A percentile compares a stretch with the other conserved stretches of the same genome.
These are phyloP conservation scores for Brassica rapa DNA, from an alignment of 345 rosid genomes.

Conservation along the genomic window DNA sequence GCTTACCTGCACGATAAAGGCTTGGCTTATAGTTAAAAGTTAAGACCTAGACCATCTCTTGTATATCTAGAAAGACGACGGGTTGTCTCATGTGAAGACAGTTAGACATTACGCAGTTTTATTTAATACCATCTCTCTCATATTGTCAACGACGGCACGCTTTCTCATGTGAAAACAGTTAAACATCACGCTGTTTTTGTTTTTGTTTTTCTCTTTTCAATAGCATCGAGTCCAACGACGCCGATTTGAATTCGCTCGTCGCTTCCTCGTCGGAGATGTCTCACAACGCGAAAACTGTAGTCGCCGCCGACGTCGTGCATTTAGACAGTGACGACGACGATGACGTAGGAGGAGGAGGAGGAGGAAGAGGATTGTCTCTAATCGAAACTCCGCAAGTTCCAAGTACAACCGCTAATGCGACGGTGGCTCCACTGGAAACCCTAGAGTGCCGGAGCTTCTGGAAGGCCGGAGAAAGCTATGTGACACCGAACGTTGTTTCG, in stretches of 20 bases:
- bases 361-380: neutral
- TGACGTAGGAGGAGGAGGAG: conserved; percentile 8
- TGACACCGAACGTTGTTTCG: conserved; percentile 39
- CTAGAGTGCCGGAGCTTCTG: conserved; percentile 76
- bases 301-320: conserved; percentile 36
- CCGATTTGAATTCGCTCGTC: neutral
- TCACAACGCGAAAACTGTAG: conserved; percentile 20
- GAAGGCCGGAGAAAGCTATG: conserved; percentile 68
- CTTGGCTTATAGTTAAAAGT: neutral
- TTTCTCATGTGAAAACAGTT: neutral
- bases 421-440: conserved; percentile 36
- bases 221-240: neutral
- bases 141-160: neutral
- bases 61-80: neutral
- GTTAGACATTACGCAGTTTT: neutral
- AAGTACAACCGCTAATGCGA: neutral
- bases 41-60: neutral
- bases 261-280: conserved; percentile 39
- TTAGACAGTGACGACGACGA: conserved; percentile 58
- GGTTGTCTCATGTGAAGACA: neutral
- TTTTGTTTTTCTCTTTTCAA: neutral
- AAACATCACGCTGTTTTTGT: neutral
- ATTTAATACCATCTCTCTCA: neutral
- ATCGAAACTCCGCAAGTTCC: conserved; percentile 26
- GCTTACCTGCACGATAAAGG: neutral